Evolutionary conservation across 768 basidiomycete genomes (phyloP).

Genomic region (Goffeauzyma gilvescens): DNA sequence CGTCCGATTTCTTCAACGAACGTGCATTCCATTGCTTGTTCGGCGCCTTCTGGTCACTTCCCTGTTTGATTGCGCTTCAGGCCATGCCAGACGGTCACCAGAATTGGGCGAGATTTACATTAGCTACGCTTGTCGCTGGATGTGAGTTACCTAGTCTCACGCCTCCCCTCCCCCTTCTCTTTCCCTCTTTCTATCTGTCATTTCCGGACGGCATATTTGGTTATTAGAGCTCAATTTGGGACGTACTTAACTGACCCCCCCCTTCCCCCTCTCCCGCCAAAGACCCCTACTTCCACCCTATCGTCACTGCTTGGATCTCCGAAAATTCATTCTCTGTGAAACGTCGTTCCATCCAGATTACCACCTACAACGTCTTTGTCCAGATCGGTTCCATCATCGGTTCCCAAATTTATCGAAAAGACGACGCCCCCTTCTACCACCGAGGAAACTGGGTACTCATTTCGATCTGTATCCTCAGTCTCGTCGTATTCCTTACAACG

Average conservation of each 20-base stretch:
- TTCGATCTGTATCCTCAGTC: constrained; percentile 41
- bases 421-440: constrained; percentile 36
- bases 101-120: constrained; percentile 8
- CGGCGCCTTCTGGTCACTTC: constrained; percentile 12
- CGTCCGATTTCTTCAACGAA: constrained; percentile 43
- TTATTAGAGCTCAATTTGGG: too few species aligned
- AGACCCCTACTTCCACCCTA: constrained; percentile 13
- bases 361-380: constrained; percentile 48
- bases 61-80: constrained; percentile 8
- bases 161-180: too few species aligned
- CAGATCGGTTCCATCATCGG: constrained; percentile 34
- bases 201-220: too few species aligned
- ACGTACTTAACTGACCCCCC: too few species aligned
- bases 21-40: constrained; percentile 32
- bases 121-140: constrained; percentile 11
- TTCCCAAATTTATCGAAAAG: constrained; percentile 41
- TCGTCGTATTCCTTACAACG: constrained; percentile 39
- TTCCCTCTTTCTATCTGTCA: too few species aligned
- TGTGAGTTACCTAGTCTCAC: too few species aligned
- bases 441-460: constrained; percentile 44
- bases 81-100: constrained; percentile 8
- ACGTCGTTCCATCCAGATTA: constrained; percentile 6
- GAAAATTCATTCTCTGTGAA: constrained; percentile 13
- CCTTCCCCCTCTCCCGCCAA: not conserved
- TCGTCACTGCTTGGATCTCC: constrained; percentile 11